Conservation (phyloP, 164 flowering plant genomes). For the Liriodendron chinense region DNA sequence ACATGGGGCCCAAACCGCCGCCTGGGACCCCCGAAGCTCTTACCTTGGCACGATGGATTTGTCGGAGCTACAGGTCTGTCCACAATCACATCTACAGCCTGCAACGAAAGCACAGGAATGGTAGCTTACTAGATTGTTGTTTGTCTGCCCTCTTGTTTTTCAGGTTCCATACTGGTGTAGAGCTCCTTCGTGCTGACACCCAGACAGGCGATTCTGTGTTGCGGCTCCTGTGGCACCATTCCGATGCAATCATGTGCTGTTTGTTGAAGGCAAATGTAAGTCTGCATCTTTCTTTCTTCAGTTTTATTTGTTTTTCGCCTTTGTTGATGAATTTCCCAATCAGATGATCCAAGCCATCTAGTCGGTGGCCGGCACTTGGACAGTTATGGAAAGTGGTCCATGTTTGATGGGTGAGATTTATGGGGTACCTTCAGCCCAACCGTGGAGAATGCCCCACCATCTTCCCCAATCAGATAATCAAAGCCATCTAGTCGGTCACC, state of each 20-base stretch:
- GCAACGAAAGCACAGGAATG: too few species aligned
- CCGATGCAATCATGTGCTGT: constrained; percentile 85
- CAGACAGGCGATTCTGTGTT: constrained; percentile 53
- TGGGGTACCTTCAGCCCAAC: too few species aligned
- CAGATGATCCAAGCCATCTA: too few species aligned
- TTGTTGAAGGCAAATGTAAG: constrained; percentile 62
- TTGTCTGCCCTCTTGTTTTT: not conserved
- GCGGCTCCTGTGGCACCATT: constrained; percentile 71
- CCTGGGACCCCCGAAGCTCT: constrained; percentile 84
- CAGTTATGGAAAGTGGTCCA: too few species aligned
- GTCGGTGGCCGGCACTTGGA: too few species aligned
- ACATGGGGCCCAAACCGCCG: constrained; percentile 34
- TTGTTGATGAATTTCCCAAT: too few species aligned
- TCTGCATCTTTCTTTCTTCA: not conserved
- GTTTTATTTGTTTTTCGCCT: too few species aligned
- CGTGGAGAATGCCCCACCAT: too few species aligned
- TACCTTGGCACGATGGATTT: constrained; percentile 76
- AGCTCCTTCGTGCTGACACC: constrained; percentile 49
- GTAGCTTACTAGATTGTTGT: not conserved
- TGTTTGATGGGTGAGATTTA: too few species aligned
- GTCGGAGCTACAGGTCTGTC: constrained; percentile 67
- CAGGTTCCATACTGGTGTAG: constrained; percentile 71
- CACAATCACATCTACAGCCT: not conserved
- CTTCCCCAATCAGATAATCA: too few species aligned
- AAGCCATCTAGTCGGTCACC: too few species aligned